Base-by-base conservation (phyloP, 345 rosid genomes). In the Mercurialis annua region DNA sequence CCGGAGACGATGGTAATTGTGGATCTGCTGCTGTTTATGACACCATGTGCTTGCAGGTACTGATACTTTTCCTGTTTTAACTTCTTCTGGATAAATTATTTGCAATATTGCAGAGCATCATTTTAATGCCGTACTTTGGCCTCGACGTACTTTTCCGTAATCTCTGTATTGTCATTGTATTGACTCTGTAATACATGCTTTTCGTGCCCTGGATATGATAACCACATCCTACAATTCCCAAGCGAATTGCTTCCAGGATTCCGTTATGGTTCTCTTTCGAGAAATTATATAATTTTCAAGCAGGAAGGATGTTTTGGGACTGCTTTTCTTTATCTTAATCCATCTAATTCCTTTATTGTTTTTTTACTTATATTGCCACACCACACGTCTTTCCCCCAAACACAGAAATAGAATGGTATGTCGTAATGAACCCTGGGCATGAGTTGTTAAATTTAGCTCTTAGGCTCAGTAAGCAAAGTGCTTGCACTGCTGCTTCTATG, bases 11-110 rank as follows among this genome's bases (percentile, higher is more conserved):
- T 80, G 96, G 98, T 24, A 90, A 92, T 26, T 90, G 83, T 62
- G 98, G 98, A 16, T 90, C 96, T 64, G 72, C 92, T 29, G 96
- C 95, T 46, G 95, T 87, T 64, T 85, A 93, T 72, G 98, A 92
- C 65, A 87, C 95, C 0, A 81, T 82, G 9, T 90, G 95, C 78
- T 73, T 92, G 78, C 92, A 92, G 91, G 95, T 90, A 73, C n/a
- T n/a, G n/a, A n/a, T n/a, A n/a, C n/a, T n/a, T n/a, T n/a, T n/a
- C n/a, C n/a, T n/a, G n/a, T n/a, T n/a, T n/a, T n/a, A n/a, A n/a
- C n/a, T n/a, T n/a, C n/a, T n/a, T n/a, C n/a, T n/a, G n/a, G n/a
- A n/a, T n/a, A n/a, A n/a, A n/a, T n/a, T n/a, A n/a, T n/a, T n/a
- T n/a, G n/a, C n/a, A n/a, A n/a, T n/a, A n/a, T n/a, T n/a, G n/a